Base-by-base conservation (phyloP, 495 filamentous ascomycete species). In the Aspergillus coremiiformis region DNA sequence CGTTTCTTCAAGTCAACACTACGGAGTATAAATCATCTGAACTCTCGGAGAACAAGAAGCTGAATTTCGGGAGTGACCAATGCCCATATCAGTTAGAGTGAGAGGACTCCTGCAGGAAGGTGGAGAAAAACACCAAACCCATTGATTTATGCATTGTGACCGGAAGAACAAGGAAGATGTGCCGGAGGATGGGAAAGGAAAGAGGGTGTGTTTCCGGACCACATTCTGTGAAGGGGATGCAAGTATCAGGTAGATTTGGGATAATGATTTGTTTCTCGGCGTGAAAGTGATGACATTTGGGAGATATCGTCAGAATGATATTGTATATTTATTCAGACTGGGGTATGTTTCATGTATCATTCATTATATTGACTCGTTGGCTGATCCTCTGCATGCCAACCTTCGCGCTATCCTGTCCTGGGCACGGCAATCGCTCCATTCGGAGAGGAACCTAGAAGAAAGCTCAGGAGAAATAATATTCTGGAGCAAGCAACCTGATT, bases 31-130 rank as follows among this genome's bases (percentile, higher is more conserved):
- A n/a, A n/a, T n/a, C n/a, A n/a, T 52, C 57, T 0, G 48, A 44
- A n/a, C 1, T 49, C 3, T 49, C 48, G 3, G 52, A 49, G 39
- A 59, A 59, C n/a, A 19, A 20, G 35, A 24, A 14, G 29, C 24
- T 59, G 22, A 54, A 54, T 17, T 50, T 59, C 15, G 43, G 48
- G 3, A 59, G 57, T 27, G 52, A 59, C 20, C 49, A 47, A n/a
- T n/a, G n/a, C n/a, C n/a, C n/a, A n/a, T 22, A 37, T 55, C 21
- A 46, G 27, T 14, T 53, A 59, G 14, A 53, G 53, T 20, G 57
- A 59, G 32, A 33, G 32, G 49, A 53, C 19, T 49, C 52, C 4
- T 7, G 24, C 5, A 45, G 41, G 21, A 11, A 29, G 12, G 56
- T 55, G 2, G 1, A 27, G 19, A 55, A 30, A 37, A 26, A 15